Evolutionary conservation across 805 yeast species (phyloP).

Genomic region (Maudiozyma pseudohumilis): DNA sequence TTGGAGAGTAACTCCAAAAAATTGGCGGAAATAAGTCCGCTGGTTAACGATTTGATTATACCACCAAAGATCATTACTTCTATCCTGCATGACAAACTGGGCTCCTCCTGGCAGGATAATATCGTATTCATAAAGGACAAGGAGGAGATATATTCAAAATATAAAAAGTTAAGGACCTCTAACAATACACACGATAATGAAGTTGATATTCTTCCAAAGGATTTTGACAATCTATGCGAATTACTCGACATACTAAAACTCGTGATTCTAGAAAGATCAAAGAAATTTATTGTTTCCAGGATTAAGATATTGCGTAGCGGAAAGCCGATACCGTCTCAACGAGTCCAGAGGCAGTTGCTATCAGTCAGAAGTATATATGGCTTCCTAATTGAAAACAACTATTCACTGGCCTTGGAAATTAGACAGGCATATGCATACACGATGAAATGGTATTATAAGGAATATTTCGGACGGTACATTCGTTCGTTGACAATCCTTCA

Average conservation of each 20-base stretch:
- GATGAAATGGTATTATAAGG: constrained; percentile 86
- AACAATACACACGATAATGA: not conserved
- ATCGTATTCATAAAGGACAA: constrained; percentile 50
- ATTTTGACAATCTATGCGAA: constrained; percentile 17
- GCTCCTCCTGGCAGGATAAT: constrained; percentile 55
- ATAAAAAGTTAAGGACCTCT: constrained; percentile 16
- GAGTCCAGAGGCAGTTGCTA: constrained; percentile 56
- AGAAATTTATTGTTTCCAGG: constrained; percentile 54
- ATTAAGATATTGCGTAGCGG: constrained; percentile 56
- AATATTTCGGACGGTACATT: constrained; percentile 67
- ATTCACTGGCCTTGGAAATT: constrained; percentile 59
- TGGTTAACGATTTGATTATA: constrained; percentile 64
- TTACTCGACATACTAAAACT: constrained; percentile 40
- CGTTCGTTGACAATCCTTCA: constrained; percentile 60
- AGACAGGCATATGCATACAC: constrained; percentile 76
- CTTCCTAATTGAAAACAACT: constrained; percentile 47
- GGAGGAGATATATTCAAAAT: constrained; percentile 40
- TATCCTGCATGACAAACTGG: constrained; percentile 48
- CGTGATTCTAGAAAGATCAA: constrained; percentile 65
- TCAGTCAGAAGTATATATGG: constrained; percentile 50
- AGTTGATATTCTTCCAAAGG: constrained; percentile 14
- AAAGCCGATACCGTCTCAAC: constrained; percentile 61
- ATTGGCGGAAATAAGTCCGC: constrained; percentile 52
- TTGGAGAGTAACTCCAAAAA: constrained; percentile 39
- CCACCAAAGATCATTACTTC: constrained; percentile 62